These are phyloP conservation scores for Trichoderma sp. DNA, from an alignment of 2,329 filamentous ascomycete species.

Conservation along the genomic window DNA sequence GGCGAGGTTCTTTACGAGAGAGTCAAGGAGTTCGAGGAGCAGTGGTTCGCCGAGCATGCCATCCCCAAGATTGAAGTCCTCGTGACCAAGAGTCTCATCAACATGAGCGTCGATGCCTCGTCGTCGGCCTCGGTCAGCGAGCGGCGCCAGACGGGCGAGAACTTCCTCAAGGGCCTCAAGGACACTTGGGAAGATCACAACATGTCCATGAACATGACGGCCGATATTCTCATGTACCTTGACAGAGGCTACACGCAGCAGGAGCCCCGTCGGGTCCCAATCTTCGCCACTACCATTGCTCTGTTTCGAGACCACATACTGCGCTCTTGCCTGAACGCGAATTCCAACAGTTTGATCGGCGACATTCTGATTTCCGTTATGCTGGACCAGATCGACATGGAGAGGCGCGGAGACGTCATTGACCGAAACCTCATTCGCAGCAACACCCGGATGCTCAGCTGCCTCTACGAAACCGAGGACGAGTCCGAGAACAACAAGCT, in stretches of 20 bases:
- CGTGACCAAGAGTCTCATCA: slow-evolving; percentile 69
- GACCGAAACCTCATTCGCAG: slow-evolving; percentile 80
- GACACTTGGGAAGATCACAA: slow-evolving; percentile 87
- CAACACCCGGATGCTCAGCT: slow-evolving; percentile 86
- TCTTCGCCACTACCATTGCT: slow-evolving; percentile 82
- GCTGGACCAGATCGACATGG: slow-evolving; percentile 89
- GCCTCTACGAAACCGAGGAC: slow-evolving; percentile 77
- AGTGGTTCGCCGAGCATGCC: slow-evolving; percentile 77
- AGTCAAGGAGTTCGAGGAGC: slow-evolving; percentile 78
- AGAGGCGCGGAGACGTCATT: slow-evolving; percentile 85
- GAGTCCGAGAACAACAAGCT: slow-evolving; percentile 79
- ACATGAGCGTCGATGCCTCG: slow-evolving; percentile 59
- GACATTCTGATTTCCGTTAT: slow-evolving; percentile 79
- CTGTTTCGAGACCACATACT: slow-evolving; percentile 88
- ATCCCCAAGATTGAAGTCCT: slow-evolving; percentile 69
- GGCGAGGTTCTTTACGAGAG: slow-evolving; percentile 78
- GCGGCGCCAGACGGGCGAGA: slow-evolving; percentile 76
- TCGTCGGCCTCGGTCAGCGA: slow-evolving; percentile 71
- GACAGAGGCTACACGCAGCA: slow-evolving; percentile 76
- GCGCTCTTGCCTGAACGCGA: slow-evolving; percentile 55
- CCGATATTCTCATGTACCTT: slow-evolving; percentile 97
- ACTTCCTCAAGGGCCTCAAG: slow-evolving; percentile 75
- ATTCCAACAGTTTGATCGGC: slow-evolving; percentile 59
- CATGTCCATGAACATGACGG: slow-evolving; percentile 92
- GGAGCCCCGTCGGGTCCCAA: slow-evolving; percentile 71